A percentile compares a stretch with the other conserved stretches of the same genome.
phyloP scores from a whole-genome alignment of 2,329 filamentous ascomycete species.

The Lachnum nothofagi region DNA sequence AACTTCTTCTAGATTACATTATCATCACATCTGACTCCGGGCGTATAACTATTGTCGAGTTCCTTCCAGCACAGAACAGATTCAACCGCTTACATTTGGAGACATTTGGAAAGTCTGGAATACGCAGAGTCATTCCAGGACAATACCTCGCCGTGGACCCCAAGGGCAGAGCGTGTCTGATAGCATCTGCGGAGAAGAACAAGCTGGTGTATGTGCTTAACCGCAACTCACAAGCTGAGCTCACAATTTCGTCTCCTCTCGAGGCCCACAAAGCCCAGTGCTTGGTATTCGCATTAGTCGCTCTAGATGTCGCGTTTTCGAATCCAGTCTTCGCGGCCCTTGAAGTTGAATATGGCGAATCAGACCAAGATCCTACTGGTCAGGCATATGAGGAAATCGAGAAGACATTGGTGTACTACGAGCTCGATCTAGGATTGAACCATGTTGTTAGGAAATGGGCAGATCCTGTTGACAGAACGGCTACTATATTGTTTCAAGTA shows the following conservation, averaged over 20 bases:
- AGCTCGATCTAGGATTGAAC: constrained; percentile 92
- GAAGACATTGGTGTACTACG: constrained; percentile 93
- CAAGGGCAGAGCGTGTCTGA: constrained; percentile 89
- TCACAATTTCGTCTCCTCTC: constrained; percentile 93
- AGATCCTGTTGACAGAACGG: constrained; percentile 83
- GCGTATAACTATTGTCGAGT: constrained; percentile 90
- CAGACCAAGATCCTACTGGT: constrained; percentile 84
- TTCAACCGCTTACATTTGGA: constrained; percentile 90
- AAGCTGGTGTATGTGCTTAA: constrained; percentile 99
- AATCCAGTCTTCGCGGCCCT: constrained; percentile 95
- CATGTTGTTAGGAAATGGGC: constrained; percentile 97
- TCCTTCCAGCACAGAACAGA: constrained; percentile 75
- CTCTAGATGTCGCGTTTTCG: constrained; percentile 91
- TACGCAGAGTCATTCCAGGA: constrained; percentile 87
- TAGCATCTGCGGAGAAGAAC: constrained; percentile 95
- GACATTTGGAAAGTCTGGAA: constrained; percentile 95
- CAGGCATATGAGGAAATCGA: constrained; percentile 76
- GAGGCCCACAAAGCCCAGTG: constrained; percentile 94
- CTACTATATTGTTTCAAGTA: constrained; percentile 88
- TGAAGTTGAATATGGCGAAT: constrained; percentile 87
- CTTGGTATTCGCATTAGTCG: constrained; percentile 79
- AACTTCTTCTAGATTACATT: constrained; percentile 69
- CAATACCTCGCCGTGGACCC: constrained; percentile 95
- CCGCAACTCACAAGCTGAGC: constrained; percentile 85
- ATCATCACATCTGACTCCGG: constrained; percentile 94